Evolutionary conservation across 2,329 filamentous ascomycete genomes (phyloP).

Genomic region (Corinectria fuckeliana): DNA sequence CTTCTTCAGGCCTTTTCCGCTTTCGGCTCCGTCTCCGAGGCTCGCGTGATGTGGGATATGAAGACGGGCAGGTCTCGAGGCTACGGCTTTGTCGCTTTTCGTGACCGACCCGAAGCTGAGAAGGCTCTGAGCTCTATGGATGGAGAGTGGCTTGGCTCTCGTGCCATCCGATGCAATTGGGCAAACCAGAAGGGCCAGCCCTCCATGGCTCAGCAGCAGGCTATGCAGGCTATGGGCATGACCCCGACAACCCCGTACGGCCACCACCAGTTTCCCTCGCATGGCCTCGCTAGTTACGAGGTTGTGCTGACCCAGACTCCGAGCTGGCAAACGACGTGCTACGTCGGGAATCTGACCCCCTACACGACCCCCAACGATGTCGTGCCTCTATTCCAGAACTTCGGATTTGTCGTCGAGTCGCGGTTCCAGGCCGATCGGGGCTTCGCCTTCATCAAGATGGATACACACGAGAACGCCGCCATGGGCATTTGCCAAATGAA

Average conservation of each 20-base stretch:
- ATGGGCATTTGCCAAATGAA: conserved; percentile 99
- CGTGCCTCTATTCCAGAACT: conserved; percentile 98
- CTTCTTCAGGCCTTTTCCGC: conserved; percentile 93
- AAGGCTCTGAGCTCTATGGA: conserved; percentile 98
- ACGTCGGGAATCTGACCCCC: conserved; percentile 95
- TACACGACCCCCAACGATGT: conserved; percentile 97
- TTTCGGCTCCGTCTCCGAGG: conserved; percentile 95
- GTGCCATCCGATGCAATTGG: conserved; percentile 99
- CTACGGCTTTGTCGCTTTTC: conserved; percentile 97
- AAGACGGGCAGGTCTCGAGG: conserved; percentile 97
- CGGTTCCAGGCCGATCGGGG: conserved; percentile 97
- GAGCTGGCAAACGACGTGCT: conserved; percentile 97
- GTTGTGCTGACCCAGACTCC: conserved; percentile 96
- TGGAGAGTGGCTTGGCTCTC: conserved; percentile 97
- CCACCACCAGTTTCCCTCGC: conserved; percentile 96
- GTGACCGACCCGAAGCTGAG: conserved; percentile 90
- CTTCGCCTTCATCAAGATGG: conserved; percentile 99
- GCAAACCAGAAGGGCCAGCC: conserved; percentile 99
- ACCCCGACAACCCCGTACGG: conserved; percentile 96
- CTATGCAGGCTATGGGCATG: conserved; percentile 97
- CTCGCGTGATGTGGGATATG: conserved; percentile 99
- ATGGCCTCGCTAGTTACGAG: conserved; percentile 96
- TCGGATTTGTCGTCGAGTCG: conserved; percentile 95
- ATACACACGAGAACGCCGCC: conserved; percentile 95
- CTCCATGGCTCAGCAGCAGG: conserved; percentile 96